phyloP scores from a whole-genome alignment of 2,329 filamentous ascomycete genomes.

The Pyrenophora graminea region DNA sequence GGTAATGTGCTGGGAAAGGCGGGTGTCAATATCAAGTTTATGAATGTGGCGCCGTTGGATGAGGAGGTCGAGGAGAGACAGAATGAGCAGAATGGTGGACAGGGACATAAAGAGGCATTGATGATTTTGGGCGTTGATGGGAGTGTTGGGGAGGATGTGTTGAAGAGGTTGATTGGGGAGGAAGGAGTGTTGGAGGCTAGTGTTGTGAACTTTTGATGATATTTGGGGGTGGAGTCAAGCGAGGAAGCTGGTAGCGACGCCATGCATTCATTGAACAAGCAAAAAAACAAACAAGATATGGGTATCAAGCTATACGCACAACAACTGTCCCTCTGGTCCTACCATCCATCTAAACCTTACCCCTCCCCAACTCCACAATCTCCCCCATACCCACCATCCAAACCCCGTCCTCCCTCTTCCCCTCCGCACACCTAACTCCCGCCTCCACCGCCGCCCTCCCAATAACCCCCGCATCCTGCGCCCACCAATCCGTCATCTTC shows the following conservation, averaged over 20 bases:
- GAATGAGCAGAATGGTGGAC: constrained; percentile 20
- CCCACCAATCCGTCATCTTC: constrained; percentile 65
- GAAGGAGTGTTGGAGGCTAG: constrained; percentile 59
- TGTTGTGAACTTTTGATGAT: constrained; percentile 51
- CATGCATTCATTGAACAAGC: no score
- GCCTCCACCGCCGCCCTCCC: constrained; percentile 68
- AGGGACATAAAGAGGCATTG: constrained; percentile 66
- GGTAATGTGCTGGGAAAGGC: constrained; percentile 70
- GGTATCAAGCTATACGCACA: no score
- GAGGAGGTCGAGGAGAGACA: constrained; percentile 38
- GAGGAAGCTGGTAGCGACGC: no score
- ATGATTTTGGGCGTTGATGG: constrained; percentile 81
- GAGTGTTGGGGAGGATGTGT: constrained; percentile 62
- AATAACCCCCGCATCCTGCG: constrained; percentile 76
- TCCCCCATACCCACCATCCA: constrained; percentile 66
- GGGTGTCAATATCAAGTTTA: constrained; percentile 78
- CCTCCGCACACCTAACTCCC: constrained; percentile 56
- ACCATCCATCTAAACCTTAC: constrained; percentile 3
- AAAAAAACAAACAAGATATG: no score
- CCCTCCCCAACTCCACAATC: constrained; percentile 68
- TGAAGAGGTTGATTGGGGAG: constrained; percentile 53
- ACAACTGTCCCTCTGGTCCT: neutral
- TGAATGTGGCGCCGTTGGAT: constrained; percentile 70
- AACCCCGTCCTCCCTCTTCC: constrained; percentile 59
- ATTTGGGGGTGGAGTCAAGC: neutral